phyloP scores from a whole-genome alignment of 2,329 filamentous ascomycete species.

The Aspergillus uvarum region DNA sequence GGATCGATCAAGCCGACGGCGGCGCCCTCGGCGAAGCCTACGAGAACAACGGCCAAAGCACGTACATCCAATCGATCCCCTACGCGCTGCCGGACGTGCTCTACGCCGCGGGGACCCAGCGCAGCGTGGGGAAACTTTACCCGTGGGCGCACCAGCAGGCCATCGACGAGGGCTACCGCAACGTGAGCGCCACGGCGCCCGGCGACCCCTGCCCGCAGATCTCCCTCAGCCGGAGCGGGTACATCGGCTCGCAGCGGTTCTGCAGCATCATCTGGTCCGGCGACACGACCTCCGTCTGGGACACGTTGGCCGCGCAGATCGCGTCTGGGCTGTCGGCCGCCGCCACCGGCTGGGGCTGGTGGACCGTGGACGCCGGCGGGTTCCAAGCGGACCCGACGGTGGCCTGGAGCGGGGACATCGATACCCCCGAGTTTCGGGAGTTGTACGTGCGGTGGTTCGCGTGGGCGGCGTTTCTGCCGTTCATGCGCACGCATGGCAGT shows the following conservation, averaged over 20 bases:
- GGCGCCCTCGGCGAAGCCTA: constrained; percentile 36
- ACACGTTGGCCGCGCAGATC: constrained; percentile 56
- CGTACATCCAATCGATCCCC: constrained; percentile 34
- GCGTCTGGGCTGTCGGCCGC: constrained; percentile 63
- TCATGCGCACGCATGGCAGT: constrained; percentile 64
- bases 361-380: constrained; percentile 67
- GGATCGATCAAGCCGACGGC: constrained; percentile 65
- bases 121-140: constrained; percentile 60
- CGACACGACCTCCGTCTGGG: constrained; percentile 62
- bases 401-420: constrained; percentile 52
- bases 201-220: constrained; percentile 37
- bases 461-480: constrained; percentile 59
- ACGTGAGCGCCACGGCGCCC: constrained; percentile 51
- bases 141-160: constrained; percentile 56
- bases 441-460: constrained; percentile 65
- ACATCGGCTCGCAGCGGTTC: constrained; percentile 59
- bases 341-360: constrained; percentile 61
- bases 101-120: constrained; percentile 62
- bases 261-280: constrained; percentile 62
- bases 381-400: constrained; percentile 54
- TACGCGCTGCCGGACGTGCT: constrained; percentile 28
- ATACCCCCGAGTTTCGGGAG: constrained; percentile 56
- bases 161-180: constrained; percentile 59
- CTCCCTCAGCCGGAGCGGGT: constrained; percentile 56
- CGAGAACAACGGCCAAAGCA: constrained; percentile 54